Base-by-base conservation (phyloP, 2,329 filamentous ascomycete species). In the Fonsecaea erecta region DNA sequence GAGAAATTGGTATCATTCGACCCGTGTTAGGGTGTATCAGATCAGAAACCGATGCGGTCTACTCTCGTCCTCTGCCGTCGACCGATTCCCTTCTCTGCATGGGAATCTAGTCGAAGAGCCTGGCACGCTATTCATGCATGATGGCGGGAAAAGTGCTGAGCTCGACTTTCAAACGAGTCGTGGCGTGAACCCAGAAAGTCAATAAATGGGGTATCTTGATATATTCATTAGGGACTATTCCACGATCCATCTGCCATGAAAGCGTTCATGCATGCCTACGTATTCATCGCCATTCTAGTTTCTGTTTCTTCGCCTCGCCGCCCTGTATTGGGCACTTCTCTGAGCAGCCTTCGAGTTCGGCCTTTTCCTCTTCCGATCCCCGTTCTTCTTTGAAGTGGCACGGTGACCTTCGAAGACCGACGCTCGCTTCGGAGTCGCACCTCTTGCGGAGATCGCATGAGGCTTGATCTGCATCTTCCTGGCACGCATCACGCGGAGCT, bases 401-500 rank as follows among this genome's bases (percentile, higher is more conserved):
- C 80, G 78, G 62, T 80, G 75, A 18, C 80, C 80, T 67, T 82
- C 80, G 64, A 82, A 81, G 21, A 82, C 75, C 48, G 80, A 60
- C 14, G 54, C 46, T 40, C 24, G 32, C 16, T 60, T 65, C 21
- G 32, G 34, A 18, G 40, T 40, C 8, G 40, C 52, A 24, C 46
- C 30, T 24, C 53, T 72, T 71, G 26, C 71, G 69, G 48, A 73
- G 70, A 34, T 12, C 14, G 21, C 34, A 11, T 43, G 40, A 2
- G 18, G n/a, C 57, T 28, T 74, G 71, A 28, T 28, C 72, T 70
- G 54, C 69, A 65, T 59, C 58, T 74, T 90, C 78, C 93, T 94
- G 74, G 95, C 95, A 66, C 95, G 88, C 54, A 87, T 90, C 53
- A 99, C 93, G 60, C 95, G 90, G 35, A 99, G 83, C 70, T 89